Base-by-base conservation (phyloP, 768 basidiomycete genomes). In the Mrakia gelida region DNA sequence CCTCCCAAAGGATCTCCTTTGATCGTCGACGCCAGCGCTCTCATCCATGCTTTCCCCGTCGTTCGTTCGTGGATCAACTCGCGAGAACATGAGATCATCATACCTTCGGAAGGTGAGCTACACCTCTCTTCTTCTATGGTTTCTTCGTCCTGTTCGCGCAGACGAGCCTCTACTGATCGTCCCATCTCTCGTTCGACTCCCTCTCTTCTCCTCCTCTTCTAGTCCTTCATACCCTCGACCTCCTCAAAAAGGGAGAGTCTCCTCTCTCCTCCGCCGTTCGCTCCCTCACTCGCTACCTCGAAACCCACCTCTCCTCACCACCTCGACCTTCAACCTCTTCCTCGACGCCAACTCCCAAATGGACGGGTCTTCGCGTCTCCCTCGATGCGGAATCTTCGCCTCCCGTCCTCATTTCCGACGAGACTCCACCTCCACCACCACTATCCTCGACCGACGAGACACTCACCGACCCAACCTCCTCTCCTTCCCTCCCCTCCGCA, bases 211-310 rank as follows among this genome's bases (percentile, higher is more conserved):
- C 49, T 45, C 61, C 76, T 28, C 49, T 38, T 62, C n/a, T 83
- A 96, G 94, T 92, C 15, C 88, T 97, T 38, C 95, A 94, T 81
- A 96, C 94, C 0, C 88, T 97, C 3, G 95, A 97, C 82, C 86
- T 95, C 1, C 88, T 96, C 82, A 97, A 97, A 88, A 97, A 96
- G 83, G 94, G 94, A 0, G 90, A 90, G 0, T 92, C 88, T 34
- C 85, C 89, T 0, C 87, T 94, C 18, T 92, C 94, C 0, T 89
- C 92, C 82, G 90, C 91, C 34, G 94, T 94, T 1, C 91, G 95
- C 34, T 88, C 91, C 0, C 94, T 94, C 21, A 94, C 94, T 18
- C 90, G 95, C 28, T 90, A 93, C 75, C 88, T 97, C 62, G 95
- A 97, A 83, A 90, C 91, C 0, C 91, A 93, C 84, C 92, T 94